Conservation (phyloP, 805 yeast species). For the Candida nanaspora region DNA sequence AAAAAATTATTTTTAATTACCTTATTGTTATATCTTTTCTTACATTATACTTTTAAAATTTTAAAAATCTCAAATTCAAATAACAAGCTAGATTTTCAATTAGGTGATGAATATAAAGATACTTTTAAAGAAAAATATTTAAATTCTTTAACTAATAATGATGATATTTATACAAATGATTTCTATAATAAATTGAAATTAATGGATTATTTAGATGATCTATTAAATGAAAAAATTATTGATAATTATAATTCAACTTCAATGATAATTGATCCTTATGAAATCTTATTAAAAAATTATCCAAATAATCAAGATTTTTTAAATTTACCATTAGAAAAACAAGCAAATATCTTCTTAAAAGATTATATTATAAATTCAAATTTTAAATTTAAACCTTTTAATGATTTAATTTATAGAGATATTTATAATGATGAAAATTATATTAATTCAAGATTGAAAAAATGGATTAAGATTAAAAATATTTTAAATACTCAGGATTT, state of each 20-base stretch:
- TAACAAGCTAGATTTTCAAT: conserved; percentile 6
- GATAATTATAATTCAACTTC: conserved; percentile 10
- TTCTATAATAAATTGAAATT: conserved; percentile 19
- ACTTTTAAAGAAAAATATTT: conserved; percentile 23
- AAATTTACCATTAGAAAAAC: conserved; percentile 7
- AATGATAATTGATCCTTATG: conserved; percentile 11
- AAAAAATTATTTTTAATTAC: conserved; percentile 8
- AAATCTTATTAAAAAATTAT: conserved; percentile 11
- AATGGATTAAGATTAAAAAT: conserved; percentile 21
- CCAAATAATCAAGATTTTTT: conserved; percentile 10
- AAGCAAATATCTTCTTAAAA: conserved; percentile 12
- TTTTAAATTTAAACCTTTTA: conserved; percentile 20
- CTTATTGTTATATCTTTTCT: conserved; percentile 3
- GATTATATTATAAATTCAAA: conserved; percentile 14
- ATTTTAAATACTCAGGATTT: conserved; percentile 18
- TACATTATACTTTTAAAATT: conserved; percentile 9
- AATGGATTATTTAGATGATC: conserved; percentile 22
- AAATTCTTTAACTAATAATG: conserved; percentile 11
- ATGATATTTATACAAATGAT: conserved; percentile 18
- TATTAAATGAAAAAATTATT: conserved; percentile 21
- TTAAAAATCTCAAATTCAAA: conserved; percentile 1
- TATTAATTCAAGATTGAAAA: conserved; percentile 15
- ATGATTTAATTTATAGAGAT: conserved; percentile 22
- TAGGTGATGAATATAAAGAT: conserved; percentile 21
- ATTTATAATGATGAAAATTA: conserved; percentile 21